Conservation (phyloP, 2,329 filamentous ascomycete species). For the Pezicula carpinea region DNA sequence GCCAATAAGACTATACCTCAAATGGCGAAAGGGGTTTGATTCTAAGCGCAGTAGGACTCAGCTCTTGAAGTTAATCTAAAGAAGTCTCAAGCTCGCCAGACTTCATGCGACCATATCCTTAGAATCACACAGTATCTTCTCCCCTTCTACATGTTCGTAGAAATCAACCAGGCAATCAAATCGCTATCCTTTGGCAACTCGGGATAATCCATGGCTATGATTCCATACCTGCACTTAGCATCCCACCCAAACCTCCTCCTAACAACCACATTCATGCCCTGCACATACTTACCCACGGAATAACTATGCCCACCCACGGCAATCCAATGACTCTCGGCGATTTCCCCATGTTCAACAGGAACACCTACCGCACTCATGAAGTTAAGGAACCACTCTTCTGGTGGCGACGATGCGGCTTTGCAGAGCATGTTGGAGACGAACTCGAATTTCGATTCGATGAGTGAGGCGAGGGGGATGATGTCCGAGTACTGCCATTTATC, state of each 20-base stretch:
- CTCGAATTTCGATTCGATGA: slow-evolving; percentile 35
- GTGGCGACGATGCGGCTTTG: slow-evolving; percentile 22
- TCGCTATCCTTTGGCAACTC: slow-evolving; percentile 31
- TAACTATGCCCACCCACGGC: slow-evolving; percentile 38
- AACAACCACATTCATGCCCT: slow-evolving; percentile 38
- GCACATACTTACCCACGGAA: slow-evolving; percentile 35
- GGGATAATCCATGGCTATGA: slow-evolving; percentile 22
- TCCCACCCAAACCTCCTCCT: slow-evolving; percentile 25
- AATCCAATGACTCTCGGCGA: slow-evolving; percentile 39
- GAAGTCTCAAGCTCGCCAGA: no score
- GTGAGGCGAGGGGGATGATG: slow-evolving; percentile 31
- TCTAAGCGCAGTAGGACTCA: no score
- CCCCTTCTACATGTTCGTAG: slow-evolving; percentile 32
- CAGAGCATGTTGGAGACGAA: slow-evolving; percentile 34
- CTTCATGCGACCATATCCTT: no score
- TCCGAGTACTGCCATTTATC: slow-evolving; percentile 41
- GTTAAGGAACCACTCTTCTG: slow-evolving; percentile 35
- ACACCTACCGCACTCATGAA: slow-evolving; percentile 39
- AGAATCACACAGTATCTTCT: no score
- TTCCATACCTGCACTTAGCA: slow-evolving; percentile 24
- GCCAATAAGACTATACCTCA: no score
- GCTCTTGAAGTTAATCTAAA: no score
- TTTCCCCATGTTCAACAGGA: slow-evolving; percentile 29
- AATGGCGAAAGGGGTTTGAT: no score
- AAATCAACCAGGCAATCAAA: slow-evolving; percentile 35